Base-by-base conservation (phyloP, 495 filamentous ascomycete genomes). In the Glutinoglossum americanum region DNA sequence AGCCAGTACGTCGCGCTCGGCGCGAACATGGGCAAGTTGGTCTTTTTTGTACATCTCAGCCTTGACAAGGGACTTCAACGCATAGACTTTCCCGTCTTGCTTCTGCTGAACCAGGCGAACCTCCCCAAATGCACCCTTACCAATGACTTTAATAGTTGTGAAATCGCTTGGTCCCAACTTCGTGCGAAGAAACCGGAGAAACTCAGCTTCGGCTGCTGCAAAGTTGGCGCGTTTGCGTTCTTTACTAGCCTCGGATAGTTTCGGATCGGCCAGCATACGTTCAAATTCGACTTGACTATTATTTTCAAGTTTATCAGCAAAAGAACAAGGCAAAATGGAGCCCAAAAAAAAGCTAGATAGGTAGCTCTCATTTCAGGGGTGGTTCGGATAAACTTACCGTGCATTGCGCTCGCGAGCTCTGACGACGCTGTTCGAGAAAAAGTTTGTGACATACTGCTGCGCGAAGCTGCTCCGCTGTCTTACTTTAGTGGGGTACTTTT, bases 21-120 rank as follows among this genome's bases (percentile, higher is more conserved):
- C 86, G 59, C 94, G 89, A 54, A 99, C 92, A 72, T 99, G 92
- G n/a, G 92, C 92, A 58, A 99, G 72, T 69, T 99, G 92, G 64
- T 99, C 93, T 73, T 94, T 96, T 75, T 95, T 97, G 73, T 94
- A 95, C 92, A 99, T 99, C 69, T 99, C 92, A 6, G 85, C 83
- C 76, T 99, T 99, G 70, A 97, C 83, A 57, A 99, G 73, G 33
- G 90, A 95, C 74, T 99, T 99, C 73, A 99, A 83, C 48, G 92
- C 92, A 65, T 96, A 99, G 59, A 97, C 89, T 69, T 94, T 93
- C 67, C 86, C 87, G 64, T 97, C 92, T n/a, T 81, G 78, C 75
- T 89, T 94, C 71, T 93, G 83, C 70, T 92, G 87, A 59, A 99
- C 92, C 57, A 99, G 76, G 69, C 89, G 90, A 55, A 99, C 92